Conservation (phyloP, 139 green algal genomes). For the Mychonastes homosphaera region DNA sequence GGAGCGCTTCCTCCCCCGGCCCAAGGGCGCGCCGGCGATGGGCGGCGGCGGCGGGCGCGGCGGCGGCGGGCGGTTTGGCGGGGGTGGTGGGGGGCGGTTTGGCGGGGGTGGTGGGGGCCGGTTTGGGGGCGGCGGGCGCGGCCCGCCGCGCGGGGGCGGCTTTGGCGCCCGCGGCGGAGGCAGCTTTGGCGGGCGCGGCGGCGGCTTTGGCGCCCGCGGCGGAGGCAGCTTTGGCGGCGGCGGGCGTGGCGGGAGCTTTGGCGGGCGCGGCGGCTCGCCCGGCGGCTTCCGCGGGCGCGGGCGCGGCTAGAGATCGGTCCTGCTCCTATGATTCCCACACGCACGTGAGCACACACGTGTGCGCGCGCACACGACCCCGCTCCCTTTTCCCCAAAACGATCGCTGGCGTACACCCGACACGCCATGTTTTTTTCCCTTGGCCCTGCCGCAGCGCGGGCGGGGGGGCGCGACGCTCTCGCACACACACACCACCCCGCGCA, state of each 20-base stretch:
- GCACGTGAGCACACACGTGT: too few species aligned
- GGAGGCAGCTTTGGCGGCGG: constrained; percentile 17
- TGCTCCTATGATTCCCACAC: too few species aligned
- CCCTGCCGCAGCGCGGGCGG: too few species aligned
- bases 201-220: constrained; percentile 19
- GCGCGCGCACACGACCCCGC: too few species aligned
- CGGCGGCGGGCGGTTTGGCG: constrained; percentile 11
- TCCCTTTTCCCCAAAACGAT: too few species aligned
- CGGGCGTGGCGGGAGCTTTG: constrained; percentile 15
- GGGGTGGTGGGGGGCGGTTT: constrained; percentile 10
- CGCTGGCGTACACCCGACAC: too few species aligned
- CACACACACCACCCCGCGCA: too few species aligned
- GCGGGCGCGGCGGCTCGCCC: constrained; percentile 11
- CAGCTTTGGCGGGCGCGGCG: constrained; percentile 21
- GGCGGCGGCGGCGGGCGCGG: constrained; percentile 18
- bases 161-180: too few species aligned
- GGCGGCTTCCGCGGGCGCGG: constrained; percentile 21
- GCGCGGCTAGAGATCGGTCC: constrained; percentile 12
- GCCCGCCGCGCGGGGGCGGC: too few species aligned
- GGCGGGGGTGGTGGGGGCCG: constrained; percentile 18
- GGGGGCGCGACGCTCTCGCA: too few species aligned
- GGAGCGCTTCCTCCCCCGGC: constrained; percentile 61
- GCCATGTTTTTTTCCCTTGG: too few species aligned
- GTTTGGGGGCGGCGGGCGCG: constrained; percentile 20
- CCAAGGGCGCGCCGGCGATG: constrained; percentile 52